Evolutionary conservation across 2,329 filamentous ascomycete species (phyloP).

Genomic region (Fusarium oxysporum): DNA sequence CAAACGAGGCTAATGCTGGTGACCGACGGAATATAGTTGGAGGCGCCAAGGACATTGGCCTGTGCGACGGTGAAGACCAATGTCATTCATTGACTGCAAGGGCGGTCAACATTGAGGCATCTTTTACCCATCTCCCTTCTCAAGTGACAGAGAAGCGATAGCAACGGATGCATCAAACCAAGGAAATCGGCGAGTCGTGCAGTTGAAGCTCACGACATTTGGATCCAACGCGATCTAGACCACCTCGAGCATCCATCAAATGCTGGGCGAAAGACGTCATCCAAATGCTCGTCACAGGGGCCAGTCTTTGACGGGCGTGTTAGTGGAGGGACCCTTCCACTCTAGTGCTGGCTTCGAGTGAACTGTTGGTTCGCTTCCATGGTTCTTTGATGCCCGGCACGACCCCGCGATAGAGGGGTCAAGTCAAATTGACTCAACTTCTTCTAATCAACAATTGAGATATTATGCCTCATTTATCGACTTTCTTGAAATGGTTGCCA

Average conservation of each 20-base stretch:
- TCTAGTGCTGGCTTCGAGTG: slow-evolving; percentile 7
- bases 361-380: slow-evolving; percentile 21
- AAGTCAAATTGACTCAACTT: slow-evolving; percentile 28
- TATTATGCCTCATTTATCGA: slow-evolving; percentile 24
- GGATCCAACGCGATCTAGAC: slow-evolving; percentile 33
- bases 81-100: neutral
- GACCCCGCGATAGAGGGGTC: slow-evolving; percentile 36
- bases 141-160: neutral
- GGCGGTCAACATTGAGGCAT: slow-evolving; percentile 10
- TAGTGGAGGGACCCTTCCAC: slow-evolving; percentile 21
- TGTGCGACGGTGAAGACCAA: slow-evolving; percentile 2
- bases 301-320: slow-evolving; percentile 7
- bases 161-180: slow-evolving; percentile 13
- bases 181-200: slow-evolving; percentile 21
- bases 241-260: slow-evolving; percentile 2
- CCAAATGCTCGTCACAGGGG: slow-evolving; percentile 18
- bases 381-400: neutral
- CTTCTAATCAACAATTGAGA: slow-evolving; percentile 17
- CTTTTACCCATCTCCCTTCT: neutral
- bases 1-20: neutral
- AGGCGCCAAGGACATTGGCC: slow-evolving; percentile 19
- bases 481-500: neutral
- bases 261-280: slow-evolving; percentile 32
- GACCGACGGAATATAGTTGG: slow-evolving; percentile 1
- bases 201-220: slow-evolving; percentile 1